These are phyloP conservation scores for Zalaria obscura DNA, from an alignment of 2,329 filamentous ascomycete genomes.

Conservation along the genomic window DNA sequence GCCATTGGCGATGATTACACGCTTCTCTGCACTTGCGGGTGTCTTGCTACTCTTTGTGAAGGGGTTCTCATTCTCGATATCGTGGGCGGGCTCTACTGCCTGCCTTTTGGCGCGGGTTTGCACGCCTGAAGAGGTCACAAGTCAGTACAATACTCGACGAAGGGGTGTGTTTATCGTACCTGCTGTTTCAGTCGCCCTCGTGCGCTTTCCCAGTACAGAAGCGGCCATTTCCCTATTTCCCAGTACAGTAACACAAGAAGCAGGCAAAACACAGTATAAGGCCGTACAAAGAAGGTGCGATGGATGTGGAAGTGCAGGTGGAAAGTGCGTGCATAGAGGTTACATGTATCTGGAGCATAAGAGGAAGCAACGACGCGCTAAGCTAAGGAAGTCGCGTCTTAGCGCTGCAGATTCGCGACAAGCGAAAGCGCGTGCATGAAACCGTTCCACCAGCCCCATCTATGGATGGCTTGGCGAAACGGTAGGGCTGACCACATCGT, in stretches of 20 bases:
- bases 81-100: slow-evolving; percentile 34
- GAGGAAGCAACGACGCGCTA: too few species aligned
- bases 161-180: not conserved
- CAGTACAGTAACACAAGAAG: not conserved
- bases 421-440: too few species aligned
- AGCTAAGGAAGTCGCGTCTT: too few species aligned
- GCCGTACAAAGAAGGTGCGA: too few species aligned
- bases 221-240: slow-evolving; percentile 14
- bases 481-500: too few species aligned
- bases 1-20: slow-evolving; percentile 17
- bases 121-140: slow-evolving; percentile 5
- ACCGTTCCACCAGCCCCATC: too few species aligned
- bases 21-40: slow-evolving; percentile 31
- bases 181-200: slow-evolving; percentile 15
- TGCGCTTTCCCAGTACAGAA: slow-evolving; percentile 34
- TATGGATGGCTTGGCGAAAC: too few species aligned
- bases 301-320: too few species aligned
- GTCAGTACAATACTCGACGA: not conserved
- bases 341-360: too few species aligned
- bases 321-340: too few species aligned
- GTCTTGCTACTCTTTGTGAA: slow-evolving; percentile 23
- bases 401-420: too few species aligned
- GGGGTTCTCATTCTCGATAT: slow-evolving; percentile 56
- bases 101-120: slow-evolving; percentile 27
- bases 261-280: too few species aligned